Percentiles rank a stretch among this genome's conserved stretches.
phyloP scores from a whole-genome alignment of 2,329 filamentous ascomycete genomes.

The Aspergillus brasiliensis region DNA sequence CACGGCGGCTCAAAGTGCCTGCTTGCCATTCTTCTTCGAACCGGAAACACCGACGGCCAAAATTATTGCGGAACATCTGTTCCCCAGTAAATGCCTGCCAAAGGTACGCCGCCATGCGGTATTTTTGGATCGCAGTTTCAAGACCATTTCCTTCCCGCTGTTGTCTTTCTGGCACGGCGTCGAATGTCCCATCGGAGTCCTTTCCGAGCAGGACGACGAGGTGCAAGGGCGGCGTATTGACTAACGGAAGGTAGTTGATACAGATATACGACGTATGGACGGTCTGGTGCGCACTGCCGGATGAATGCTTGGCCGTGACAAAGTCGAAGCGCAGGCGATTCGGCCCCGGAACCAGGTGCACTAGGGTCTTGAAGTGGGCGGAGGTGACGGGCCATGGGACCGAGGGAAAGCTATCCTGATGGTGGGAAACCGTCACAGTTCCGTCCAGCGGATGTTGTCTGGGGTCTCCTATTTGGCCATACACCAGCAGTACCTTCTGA shows the following conservation, averaged over 20 bases:
- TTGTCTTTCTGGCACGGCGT: slow-evolving; percentile 73
- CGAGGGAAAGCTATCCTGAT: slow-evolving; percentile 82
- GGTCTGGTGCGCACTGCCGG: slow-evolving; percentile 61
- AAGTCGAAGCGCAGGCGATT: slow-evolving; percentile 91
- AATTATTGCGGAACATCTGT: slow-evolving; percentile 88
- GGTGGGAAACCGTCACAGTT: slow-evolving; percentile 73
- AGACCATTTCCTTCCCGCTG: slow-evolving; percentile 81
- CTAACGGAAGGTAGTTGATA: slow-evolving; percentile 82
- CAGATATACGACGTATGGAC: slow-evolving; percentile 79
- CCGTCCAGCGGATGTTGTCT: slow-evolving; percentile 72
- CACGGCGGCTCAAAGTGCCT: slow-evolving; percentile 75
- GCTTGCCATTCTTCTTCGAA: slow-evolving; percentile 95
- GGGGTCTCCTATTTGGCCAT: slow-evolving; percentile 77
- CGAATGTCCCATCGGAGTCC: slow-evolving; percentile 84
- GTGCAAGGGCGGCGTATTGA: slow-evolving; percentile 79
- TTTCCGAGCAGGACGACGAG: slow-evolving; percentile 84
- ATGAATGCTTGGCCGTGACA: slow-evolving; percentile 75
- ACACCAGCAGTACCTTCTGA: slow-evolving; percentile 82
- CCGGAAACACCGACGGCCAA: slow-evolving; percentile 82
- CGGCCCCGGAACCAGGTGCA: slow-evolving; percentile 87
- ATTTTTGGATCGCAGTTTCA: slow-evolving; percentile 81
- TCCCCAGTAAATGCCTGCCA: slow-evolving; percentile 98
- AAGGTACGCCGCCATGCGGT: slow-evolving; percentile 90
- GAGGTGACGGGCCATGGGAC: slow-evolving; percentile 84
- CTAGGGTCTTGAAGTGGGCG: slow-evolving; percentile 86